Evolutionary conservation across 75 land plant genomes (phyloP).

Genomic region (Pinus taeda): DNA sequence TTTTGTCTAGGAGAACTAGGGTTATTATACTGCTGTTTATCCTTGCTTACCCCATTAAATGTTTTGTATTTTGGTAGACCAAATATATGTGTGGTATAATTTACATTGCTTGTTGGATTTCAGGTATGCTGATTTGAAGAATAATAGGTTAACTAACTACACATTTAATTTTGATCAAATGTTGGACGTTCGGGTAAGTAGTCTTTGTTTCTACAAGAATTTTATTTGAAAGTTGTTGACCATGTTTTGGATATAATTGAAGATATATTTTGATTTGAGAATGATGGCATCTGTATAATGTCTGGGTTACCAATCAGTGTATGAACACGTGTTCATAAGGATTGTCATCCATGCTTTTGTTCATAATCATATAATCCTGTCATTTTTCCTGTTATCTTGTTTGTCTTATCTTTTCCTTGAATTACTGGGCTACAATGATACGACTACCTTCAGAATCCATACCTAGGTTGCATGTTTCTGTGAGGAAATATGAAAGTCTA

Average conservation of each 20-base stretch:
- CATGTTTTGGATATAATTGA: neutral
- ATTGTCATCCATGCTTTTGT: no score
- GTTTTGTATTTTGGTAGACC: neutral
- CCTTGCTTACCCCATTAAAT: neutral
- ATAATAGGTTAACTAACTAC: conserved; percentile 86
- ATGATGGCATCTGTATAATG: neutral
- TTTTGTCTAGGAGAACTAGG: neutral
- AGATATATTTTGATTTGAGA: neutral
- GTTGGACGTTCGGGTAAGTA: conserved; percentile 79
- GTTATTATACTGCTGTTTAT: conserved; percentile 8
- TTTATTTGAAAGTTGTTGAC: neutral
- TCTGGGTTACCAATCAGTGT: neutral
- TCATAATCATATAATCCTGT: neutral
- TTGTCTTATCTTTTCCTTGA: neutral
- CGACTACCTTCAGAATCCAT: neutral
- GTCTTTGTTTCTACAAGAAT: neutral
- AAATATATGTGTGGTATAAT: neutral
- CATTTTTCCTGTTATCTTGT: neutral
- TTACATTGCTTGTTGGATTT: neutral
- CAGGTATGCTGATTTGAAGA: conserved; percentile 98
- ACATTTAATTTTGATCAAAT: conserved; percentile 88
- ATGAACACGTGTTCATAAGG: no score
- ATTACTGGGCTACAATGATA: neutral
- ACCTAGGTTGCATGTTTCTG: neutral
- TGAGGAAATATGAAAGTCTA: neutral